These are phyloP conservation scores for Diutina siamensis DNA, from an alignment of 1,139 yeast genomes.

Conservation along the genomic window DNA sequence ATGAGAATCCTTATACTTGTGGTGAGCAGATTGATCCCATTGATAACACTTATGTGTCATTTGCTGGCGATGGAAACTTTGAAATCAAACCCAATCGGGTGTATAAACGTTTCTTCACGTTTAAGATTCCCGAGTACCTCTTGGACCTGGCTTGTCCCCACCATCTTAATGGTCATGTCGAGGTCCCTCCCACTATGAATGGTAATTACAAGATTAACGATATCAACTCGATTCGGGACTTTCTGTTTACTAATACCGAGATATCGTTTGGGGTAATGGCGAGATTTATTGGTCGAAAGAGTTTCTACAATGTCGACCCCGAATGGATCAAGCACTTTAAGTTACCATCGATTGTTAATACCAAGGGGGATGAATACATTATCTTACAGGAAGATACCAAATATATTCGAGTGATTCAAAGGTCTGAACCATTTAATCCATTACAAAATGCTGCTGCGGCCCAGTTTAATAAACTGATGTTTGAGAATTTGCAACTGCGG, in stretches of 20 bases:
- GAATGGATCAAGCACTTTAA: conserved; percentile 9
- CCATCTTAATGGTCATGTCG: conserved; percentile 13
- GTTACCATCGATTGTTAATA: conserved; percentile 22
- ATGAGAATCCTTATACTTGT: conserved; percentile 12
- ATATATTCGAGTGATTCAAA: conserved; percentile 22
- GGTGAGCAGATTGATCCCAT: conserved; percentile 15
- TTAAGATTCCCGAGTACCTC: conserved; percentile 14
- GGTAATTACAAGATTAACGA: conserved; percentile 7
- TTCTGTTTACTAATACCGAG: conserved; percentile 11
- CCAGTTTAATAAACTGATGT: conserved; percentile 12
- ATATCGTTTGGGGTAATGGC: conserved; percentile 15
- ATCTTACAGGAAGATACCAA: conserved; percentile 23
- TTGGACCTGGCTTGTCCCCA: conserved; percentile 14
- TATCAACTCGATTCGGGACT: conserved; percentile 9
- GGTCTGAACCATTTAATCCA: conserved; percentile 9
- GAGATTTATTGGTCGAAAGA: conserved; percentile 15
- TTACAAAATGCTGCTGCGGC: conserved; percentile 7
- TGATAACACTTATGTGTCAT: conserved; percentile 17
- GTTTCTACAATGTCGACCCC: conserved; percentile 15
- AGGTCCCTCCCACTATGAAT: conserved; percentile 16
- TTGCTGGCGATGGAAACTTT: conserved; percentile 9
- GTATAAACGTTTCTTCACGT: conserved; percentile 14
- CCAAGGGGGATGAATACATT: conserved; percentile 30
- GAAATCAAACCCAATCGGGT: conserved; percentile 9
- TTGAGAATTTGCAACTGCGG: conserved; percentile 18